Base-by-base conservation (phyloP, 352 stramenopile genomes). In the Blastocystis sp. region DNA sequence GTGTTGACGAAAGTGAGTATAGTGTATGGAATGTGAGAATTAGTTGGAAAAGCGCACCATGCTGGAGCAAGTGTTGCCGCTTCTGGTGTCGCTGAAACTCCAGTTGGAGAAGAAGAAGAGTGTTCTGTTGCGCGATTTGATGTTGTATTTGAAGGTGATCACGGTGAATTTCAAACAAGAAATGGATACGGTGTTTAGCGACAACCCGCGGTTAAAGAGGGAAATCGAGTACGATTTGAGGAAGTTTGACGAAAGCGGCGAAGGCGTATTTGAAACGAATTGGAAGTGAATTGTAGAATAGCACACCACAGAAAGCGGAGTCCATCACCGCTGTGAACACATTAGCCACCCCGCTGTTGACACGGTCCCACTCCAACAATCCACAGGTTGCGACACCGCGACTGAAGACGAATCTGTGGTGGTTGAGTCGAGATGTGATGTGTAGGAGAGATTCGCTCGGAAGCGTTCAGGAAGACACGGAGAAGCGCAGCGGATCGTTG, bases 91-190 rank as follows among this genome's bases (percentile, higher is more conserved):
- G 33, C 39, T 89, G 31, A 89, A 89, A n/a, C 16, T 80, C 0
- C 63, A 89, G 39, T 26, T 89, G 26, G 79, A 89, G 33, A 37
- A 77, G 39, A 77, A 89, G 41, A 45, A 51, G 4, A 65, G 35
- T 35, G 41, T 80, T 35, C 61, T 89, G 33, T 62, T 89, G 31
- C 24, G 50, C 24, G 79, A 89, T 66, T 31, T 89, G 61, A 89
- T 89, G 79, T 26, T 79, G 29, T 89, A 89, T 79, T 26, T 89
- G 10, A 89, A 89, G 51, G 67, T 89, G 33, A 77, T 89, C 50
- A 80, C 51, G 33, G 79, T 77, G 1, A 89, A 80, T 51, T 89
- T 80, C 31, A 89, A 89, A 62, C n/a, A 26, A 19, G 79, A 89
- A 26, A 85, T 85, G 74, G 74, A 85, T 2, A 51, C 65, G 26